Evolutionary conservation across 75 land plant species (phyloP).

Genomic region (Pinus albicaulis): DNA sequence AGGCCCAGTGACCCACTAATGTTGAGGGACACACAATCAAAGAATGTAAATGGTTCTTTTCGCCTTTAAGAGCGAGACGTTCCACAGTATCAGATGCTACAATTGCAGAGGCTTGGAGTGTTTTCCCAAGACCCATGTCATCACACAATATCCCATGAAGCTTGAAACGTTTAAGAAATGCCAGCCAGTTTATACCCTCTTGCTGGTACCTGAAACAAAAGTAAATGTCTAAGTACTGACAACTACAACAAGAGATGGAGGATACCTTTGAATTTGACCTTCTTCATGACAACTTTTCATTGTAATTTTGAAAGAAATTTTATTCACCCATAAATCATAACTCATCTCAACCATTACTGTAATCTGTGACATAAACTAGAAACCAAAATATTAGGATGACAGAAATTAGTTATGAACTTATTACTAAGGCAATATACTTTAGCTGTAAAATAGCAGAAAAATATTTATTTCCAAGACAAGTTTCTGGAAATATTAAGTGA

Average conservation of each 20-base stretch:
- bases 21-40: conserved; percentile 95
- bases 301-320: not conserved
- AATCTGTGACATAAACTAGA: no score
- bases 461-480: not conserved
- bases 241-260: not conserved
- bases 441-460: no score
- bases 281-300: not conserved
- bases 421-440: no score
- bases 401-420: no score
- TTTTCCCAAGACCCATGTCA: conserved; percentile 99
- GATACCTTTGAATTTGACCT: not conserved
- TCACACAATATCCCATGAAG: conserved; percentile 99
- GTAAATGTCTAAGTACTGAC: not conserved
- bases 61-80: conserved; percentile 24
- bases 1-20: conserved; percentile 98
- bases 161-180: conserved; percentile 90
- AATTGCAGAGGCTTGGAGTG: conserved; percentile 96
- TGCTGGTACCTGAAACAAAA: conserved; percentile 83
- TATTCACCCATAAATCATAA: not conserved
- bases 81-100: conserved; percentile 92
- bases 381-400: no score
- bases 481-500: not conserved
- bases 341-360: not conserved
- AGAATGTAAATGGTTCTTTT: conserved; percentile 42
- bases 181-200: conserved; percentile 98